phyloP scores from a whole-genome alignment of 306 rosid genomes.

The Echinosophora koreensis region DNA sequence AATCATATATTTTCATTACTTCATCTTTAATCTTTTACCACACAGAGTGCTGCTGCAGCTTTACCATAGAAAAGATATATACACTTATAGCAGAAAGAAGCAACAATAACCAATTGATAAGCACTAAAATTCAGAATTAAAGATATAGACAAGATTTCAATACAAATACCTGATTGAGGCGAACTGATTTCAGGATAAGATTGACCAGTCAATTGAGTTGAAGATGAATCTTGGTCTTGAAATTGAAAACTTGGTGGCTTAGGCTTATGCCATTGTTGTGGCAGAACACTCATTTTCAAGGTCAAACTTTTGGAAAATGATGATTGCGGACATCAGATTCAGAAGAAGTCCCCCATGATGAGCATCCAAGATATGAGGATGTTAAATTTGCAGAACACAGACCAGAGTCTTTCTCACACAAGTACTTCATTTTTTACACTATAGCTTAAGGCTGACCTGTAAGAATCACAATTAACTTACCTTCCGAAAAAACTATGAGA shows the following conservation, averaged over 20 bases:
- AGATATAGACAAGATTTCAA: background rate
- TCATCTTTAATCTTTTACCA: slow-evolving; percentile 3
- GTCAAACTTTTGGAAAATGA: slow-evolving; percentile 55
- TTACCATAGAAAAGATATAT: slow-evolving; percentile 20
- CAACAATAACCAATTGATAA: slow-evolving; percentile 2
- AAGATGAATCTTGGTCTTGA: slow-evolving; percentile 73
- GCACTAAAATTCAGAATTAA: slow-evolving; percentile 4
- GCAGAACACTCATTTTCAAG: slow-evolving; percentile 59
- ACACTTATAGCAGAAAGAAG: background rate
- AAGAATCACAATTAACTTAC: slow-evolving; percentile 39
- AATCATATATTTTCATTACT: slow-evolving; percentile 2
- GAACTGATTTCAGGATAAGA: slow-evolving; percentile 62
- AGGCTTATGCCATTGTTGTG: slow-evolving; percentile 51
- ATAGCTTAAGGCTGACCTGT: slow-evolving; percentile 33
- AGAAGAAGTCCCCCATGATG: slow-evolving; percentile 48
- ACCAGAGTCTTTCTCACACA: slow-evolving; percentile 44
- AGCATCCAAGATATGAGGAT: slow-evolving; percentile 43
- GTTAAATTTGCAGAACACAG: slow-evolving; percentile 38
- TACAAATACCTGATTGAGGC: slow-evolving; percentile 53
- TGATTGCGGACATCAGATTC: slow-evolving; percentile 52
- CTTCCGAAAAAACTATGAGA: slow-evolving; percentile 35
- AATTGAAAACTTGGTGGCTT: slow-evolving; percentile 54
- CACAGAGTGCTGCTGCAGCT: background rate
- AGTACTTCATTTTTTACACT: slow-evolving; percentile 45
- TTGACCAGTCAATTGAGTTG: slow-evolving; percentile 70